Evolutionary conservation across 2,329 filamentous ascomycete genomes (phyloP), one percentile per base, ranked within the genome.

Genomic region (Colletotrichum graminicola): DNA sequence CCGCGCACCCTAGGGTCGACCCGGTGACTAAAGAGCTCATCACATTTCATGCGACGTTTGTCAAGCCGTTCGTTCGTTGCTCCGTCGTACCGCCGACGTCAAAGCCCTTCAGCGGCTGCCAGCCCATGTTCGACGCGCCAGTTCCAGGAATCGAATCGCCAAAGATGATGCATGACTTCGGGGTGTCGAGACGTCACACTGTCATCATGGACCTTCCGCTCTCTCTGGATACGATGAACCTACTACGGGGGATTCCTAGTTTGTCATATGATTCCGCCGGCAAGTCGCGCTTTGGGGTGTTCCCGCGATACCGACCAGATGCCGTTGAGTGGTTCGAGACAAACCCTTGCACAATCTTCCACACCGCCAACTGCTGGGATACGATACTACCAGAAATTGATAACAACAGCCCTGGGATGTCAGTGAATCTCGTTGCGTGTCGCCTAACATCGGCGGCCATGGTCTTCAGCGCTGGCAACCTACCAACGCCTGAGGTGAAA

Each of bases 111-210:
- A 16, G 47, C 2, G 11, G 54, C 8, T 29, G 36, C 21, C 61
- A 75, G 83, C 59, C 80, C 3, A 65, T 69, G 16, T 80, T 92
- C 67, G 89, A 89, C 73, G 80, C 83, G 8, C 82, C 89, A 0
- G 84, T 93, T 0, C 87, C 90, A 0, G 90, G 91, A 0, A 84
- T 93, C 34, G 82, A 83, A 5, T 87, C 87, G 1, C 88, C 90
- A 1, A 92, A 91, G 77, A 91, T 93, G 86, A 93, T 93, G 90
- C 92, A 93, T 76, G 91, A 93, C 77, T 93, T 93, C 79, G 91
- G 91, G 18, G 91, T 91, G 1, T 92, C 91, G 1, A 84, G 81
- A 6, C 78, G 77, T 6, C 86, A 92, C 75, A 92, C 91, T 0
- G 81, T 93, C 47, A 92, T 93, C 66, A 86, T 93, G 80, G 91